Percentiles rank a stretch among this genome's conserved stretches.
phyloP scores from a whole-genome alignment of 192 early-diverging fungal species.

The Phlyctochytrium bullatum region DNA sequence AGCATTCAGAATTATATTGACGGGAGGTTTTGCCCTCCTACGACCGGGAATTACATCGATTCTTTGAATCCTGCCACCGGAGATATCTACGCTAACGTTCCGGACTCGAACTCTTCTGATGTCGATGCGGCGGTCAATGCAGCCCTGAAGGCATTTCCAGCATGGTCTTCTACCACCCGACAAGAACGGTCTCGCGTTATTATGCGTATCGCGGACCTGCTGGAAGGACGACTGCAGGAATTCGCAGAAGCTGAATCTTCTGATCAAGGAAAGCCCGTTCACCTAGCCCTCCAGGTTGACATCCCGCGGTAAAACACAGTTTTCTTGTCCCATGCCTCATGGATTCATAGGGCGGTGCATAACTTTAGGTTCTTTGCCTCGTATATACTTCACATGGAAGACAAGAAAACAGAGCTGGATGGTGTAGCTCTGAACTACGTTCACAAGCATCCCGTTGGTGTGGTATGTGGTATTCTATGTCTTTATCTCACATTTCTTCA shows the following conservation, averaged over 20 bases:
- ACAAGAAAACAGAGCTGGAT: slow-evolving; percentile 46
- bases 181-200: slow-evolving; percentile 50
- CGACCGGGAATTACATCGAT: slow-evolving; percentile 50
- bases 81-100: slow-evolving; percentile 50
- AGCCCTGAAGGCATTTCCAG: slow-evolving; percentile 59
- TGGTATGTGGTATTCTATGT: no score
- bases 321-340: slow-evolving; percentile 51
- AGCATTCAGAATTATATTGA: no score
- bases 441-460: slow-evolving; percentile 47
- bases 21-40: slow-evolving; percentile 59
- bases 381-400: slow-evolving; percentile 55
- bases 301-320: no score
- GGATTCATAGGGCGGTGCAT: slow-evolving; percentile 59
- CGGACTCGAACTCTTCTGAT: slow-evolving; percentile 58
- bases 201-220: slow-evolving; percentile 58
- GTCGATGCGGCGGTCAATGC: slow-evolving; percentile 47
- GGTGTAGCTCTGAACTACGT: slow-evolving; percentile 52
- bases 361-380: slow-evolving; percentile 79
- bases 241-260: slow-evolving; percentile 66
- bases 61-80: slow-evolving; percentile 70
- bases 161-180: slow-evolving; percentile 56
- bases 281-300: not conserved
- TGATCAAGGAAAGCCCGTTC: slow-evolving; percentile 74
- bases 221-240: slow-evolving; percentile 54
- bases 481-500: not conserved